Evolutionary conservation across 176 grass and related monocot genomes (phyloP).

Genomic region (Dendrocalamus sinicus): DNA sequence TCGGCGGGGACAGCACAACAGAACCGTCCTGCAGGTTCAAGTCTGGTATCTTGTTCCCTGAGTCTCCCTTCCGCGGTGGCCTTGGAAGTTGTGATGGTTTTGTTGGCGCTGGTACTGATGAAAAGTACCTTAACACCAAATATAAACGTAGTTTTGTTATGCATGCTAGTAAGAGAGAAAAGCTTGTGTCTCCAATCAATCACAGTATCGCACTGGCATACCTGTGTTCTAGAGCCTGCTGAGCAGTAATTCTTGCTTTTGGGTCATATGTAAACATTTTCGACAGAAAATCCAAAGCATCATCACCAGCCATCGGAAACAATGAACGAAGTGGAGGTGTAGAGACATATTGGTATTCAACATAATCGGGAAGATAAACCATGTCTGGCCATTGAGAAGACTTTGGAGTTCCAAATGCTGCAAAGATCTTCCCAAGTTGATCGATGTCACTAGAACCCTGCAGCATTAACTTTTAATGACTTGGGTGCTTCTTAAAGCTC

Average conservation of each 20-base stretch:
- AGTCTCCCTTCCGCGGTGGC: conserved; percentile 76
- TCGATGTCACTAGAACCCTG: conserved; percentile 98
- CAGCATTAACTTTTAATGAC: conserved; percentile 28
- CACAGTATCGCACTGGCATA: conserved; percentile 21
- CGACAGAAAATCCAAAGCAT: conserved; percentile 92
- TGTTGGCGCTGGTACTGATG: conserved; percentile 85
- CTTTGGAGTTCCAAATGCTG: conserved; percentile 93
- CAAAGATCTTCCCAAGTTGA: conserved; percentile 98
- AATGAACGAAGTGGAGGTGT: conserved; percentile 78
- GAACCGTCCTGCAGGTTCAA: conserved; percentile 69
- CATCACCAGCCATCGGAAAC: conserved; percentile 86
- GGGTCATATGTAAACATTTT: conserved; percentile 98
- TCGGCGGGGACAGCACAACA: conserved; percentile 80
- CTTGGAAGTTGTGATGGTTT: conserved; percentile 81
- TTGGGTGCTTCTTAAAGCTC: conserved; percentile 6
- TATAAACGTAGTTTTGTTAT: conserved; percentile 34
- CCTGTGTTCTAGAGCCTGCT: conserved; percentile 98
- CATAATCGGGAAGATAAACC: conserved; percentile 99
- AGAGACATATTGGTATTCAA: conserved; percentile 92
- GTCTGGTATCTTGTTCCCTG: conserved; percentile 60
- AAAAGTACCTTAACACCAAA: conserved; percentile 78
- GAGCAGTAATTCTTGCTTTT: conserved; percentile 91
- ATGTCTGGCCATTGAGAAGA: conserved; percentile 93
- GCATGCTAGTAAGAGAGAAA: conserved; percentile 31
- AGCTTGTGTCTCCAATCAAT: conserved; percentile 2